Base-by-base conservation (phyloP, 2,329 filamentous ascomycete species). In the Claviceps purpurea region DNA sequence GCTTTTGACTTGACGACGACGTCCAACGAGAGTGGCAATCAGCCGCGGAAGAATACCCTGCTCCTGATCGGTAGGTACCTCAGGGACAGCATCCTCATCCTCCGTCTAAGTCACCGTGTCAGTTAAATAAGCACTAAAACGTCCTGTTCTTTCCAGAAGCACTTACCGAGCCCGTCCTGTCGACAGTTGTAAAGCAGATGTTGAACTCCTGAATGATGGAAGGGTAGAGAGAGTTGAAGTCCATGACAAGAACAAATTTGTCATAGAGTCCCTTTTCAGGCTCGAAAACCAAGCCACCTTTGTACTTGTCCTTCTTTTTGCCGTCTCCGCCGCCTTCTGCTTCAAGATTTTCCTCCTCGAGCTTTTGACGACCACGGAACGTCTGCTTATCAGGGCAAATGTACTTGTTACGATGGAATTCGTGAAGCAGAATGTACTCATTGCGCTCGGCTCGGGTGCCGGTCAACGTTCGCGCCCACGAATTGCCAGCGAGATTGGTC, bases 161-260 rank as follows among this genome's bases (percentile, higher is more conserved):
- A 68, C 82, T 73, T 77, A 89, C 85, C 60, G 84, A 71, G 55
- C 79, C 73, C 42, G 79, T 75, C 60, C 93, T 78, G 56, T 97
- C 87, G 6, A 98, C 89, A 0, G 94, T 98, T 2, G 93, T 98
- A 70, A 98, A 98, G 73, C 94, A 98, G 60, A 98, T 98, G 69
- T 98, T 98, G 73, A 84, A 98, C 76, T 98, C 94, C 64, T 98
- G 94, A 56, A 98, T 98, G 63, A 98, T 97, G 64, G 89, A 96
- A 37, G 93, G 93, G 62, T 98, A 98, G 56, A 98, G 75, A 61
- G 90, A 96, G 77, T 98, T 98, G 75, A 98, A 98, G 74, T 98
- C 93, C 94, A 98, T 98, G 68, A 98, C 94, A 52, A 98, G 79
- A 51, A 98, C 87, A 67, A 94, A 96, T 70, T 94, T 95, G 76